A percentile compares a stretch with the other conserved stretches of the same genome.
Evolutionary conservation across 2,329 filamentous ascomycete species (phyloP).

Genomic region (Bipolaris bicolor): DNA sequence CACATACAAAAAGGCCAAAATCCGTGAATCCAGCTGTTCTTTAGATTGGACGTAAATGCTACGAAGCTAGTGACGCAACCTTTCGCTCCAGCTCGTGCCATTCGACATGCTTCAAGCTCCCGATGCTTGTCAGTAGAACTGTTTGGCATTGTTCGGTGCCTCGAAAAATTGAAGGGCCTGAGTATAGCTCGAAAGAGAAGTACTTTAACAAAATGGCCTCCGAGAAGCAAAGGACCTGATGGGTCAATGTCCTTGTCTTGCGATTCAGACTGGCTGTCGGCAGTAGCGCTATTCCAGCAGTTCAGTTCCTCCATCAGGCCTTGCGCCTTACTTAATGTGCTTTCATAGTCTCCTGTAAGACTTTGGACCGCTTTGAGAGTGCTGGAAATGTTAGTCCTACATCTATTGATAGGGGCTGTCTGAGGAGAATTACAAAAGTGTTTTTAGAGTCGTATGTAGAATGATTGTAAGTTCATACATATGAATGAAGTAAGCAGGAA

Average conservation of each 20-base stretch:
- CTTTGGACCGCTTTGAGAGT: not conserved
- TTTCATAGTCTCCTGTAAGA: not conserved
- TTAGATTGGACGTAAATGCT: not conserved
- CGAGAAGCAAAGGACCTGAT: not conserved
- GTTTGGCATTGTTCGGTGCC: not conserved
- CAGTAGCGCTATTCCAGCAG: not conserved
- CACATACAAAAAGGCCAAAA: constrained; percentile 5
- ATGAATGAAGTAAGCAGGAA: not conserved
- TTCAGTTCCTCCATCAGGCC: constrained; percentile 2
- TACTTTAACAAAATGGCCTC: constrained; percentile 1
- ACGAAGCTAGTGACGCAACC: not conserved
- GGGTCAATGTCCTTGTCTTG: not conserved
- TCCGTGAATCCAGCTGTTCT: constrained; percentile 2
- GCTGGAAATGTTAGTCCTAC: not conserved
- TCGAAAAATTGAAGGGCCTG: not conserved
- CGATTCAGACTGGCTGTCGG: not conserved
- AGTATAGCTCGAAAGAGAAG: constrained; percentile 6
- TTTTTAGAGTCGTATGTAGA: not conserved
- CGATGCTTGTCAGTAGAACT: not conserved
- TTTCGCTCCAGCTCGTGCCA: constrained; percentile 3
- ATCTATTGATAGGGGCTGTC: not conserved
- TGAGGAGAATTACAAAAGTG: constrained; percentile 1
- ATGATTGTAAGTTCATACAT: constrained; percentile 1
- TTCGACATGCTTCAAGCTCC: constrained; percentile 3
- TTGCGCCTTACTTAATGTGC: not conserved